Base-by-base conservation (phyloP, 306 rosid species). In the Cucumis cinereus region DNA sequence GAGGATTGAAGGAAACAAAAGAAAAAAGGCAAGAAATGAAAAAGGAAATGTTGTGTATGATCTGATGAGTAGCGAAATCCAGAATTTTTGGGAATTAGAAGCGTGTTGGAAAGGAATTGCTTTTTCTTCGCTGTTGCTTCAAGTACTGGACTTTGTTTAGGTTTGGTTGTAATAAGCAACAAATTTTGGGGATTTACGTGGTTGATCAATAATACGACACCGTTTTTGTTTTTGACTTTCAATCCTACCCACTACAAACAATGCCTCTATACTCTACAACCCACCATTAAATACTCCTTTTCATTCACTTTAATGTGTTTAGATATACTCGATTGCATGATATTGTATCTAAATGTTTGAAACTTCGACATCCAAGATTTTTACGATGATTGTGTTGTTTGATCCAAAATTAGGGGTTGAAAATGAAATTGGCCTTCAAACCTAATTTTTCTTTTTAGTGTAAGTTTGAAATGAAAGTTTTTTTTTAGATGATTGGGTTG, bases 91-190 rank as follows among this genome's bases (percentile, higher is more conserved):
- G 9, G 79, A 59, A 79, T 19, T 40, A 14, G 79, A 73, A 16
- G 86, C 96, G 90, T 88, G 93, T 78, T 4, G 59, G 30, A 15
- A 75, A 19, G 79, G 56, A 79, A 59, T 77, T 50, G 40, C 40
- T 2, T 24, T 24, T 5, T 47, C 50, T 45, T 81, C 60, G 79
- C 87, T 56, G 85, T 86, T 86, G 85, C 88, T 77, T 87, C 22
- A 78, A 78, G 83, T 15, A 53, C 19, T 40, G 1, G 24, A 26
- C 22, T 56, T 36, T 12, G 16, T 45, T 45, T 0, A 4, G 50
- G 13, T 45, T n/a, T 4, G 2, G 2, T 3, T 30, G 5, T 1
- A 73, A 7, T 73, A 17, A 19, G 23, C 43, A 3, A 30, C 10
- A 4, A 71, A 1, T 14, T 26, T 49, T 23, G 15, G 12, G 10